phyloP scores from a whole-genome alignment of 1,284 basidiomycete species.

The Boletellus dicymbophilus region DNA sequence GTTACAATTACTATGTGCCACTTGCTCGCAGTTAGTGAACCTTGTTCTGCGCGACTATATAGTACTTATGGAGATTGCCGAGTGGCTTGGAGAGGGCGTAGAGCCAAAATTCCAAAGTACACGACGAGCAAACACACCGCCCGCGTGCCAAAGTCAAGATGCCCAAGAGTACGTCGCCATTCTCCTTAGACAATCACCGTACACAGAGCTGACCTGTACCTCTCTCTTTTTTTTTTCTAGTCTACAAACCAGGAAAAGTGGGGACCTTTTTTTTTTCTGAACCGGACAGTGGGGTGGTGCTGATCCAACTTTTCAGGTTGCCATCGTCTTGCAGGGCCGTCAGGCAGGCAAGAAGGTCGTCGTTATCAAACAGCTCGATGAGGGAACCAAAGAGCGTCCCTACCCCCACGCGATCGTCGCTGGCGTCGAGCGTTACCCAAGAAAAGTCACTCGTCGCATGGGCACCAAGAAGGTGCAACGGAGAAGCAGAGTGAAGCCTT shows the following conservation, averaged over 20 bases:
- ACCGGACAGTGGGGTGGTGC: no score
- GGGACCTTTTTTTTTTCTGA: conserved; percentile 5
- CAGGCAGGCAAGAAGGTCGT: conserved; percentile 95
- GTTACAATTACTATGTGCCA: no score
- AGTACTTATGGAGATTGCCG: conserved; percentile 30
- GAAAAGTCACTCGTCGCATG: conserved; percentile 96
- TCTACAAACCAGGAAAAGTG: conserved; percentile 99
- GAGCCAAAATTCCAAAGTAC: conserved; percentile 9
- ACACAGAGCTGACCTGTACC: conserved; percentile 30
- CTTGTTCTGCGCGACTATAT: conserved; percentile 14
- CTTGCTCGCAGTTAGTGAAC: no score
- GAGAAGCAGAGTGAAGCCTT: conserved; percentile 96
- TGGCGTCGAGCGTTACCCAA: conserved; percentile 94
- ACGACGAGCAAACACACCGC: conserved; percentile 17
- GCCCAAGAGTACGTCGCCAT: conserved; percentile 31
- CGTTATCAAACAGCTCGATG: conserved; percentile 86
- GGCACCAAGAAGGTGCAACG: conserved; percentile 90
- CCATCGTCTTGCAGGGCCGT: conserved; percentile 95
- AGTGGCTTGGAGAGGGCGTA: conserved; percentile 27
- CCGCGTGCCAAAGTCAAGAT: conserved; percentile 35
- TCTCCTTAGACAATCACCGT: not conserved
- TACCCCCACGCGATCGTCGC: conserved; percentile 97
- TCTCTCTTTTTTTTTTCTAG: no score
- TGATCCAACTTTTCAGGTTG: no score
- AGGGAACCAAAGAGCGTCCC: conserved; percentile 86